Evolutionary conservation across 129 eudicot genomes (phyloP).

Genomic region (Flaveria sonorensis): DNA sequence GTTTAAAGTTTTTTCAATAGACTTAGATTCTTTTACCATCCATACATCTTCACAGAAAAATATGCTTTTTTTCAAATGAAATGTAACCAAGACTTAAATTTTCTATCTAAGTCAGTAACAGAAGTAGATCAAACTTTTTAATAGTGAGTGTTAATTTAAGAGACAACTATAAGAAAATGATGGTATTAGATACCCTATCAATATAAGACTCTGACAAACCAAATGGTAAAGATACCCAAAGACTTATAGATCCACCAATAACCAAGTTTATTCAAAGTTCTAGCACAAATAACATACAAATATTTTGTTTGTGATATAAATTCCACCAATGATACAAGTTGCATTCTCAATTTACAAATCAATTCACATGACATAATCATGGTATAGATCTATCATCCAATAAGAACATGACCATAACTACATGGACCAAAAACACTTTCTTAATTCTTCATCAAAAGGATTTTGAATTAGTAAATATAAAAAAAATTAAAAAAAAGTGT

Average conservation of each 20-base stretch:
- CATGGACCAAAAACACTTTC: background rate
- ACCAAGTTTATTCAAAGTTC: background rate
- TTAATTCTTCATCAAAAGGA: background rate
- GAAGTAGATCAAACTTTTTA: background rate
- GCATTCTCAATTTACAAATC: background rate
- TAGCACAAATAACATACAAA: background rate
- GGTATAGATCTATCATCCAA: background rate
- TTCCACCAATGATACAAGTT: background rate
- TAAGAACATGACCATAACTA: background rate
- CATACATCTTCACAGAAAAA: background rate
- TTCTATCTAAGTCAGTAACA: background rate
- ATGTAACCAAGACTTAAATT: background rate
- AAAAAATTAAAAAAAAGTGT: background rate
- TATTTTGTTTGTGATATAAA: no score
- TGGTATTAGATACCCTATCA: no score
- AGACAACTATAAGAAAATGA: no score
- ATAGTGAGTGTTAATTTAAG: no score
- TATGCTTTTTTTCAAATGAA: background rate
- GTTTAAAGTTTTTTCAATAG: no score
- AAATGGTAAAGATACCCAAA: no score
- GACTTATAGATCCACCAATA: background rate
- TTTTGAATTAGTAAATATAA: conserved; percentile 11
- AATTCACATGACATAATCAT: background rate
- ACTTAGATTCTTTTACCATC: no score
- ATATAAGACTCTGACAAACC: no score